Base-by-base conservation (phyloP, 768 basidiomycete genomes). In the Sistotremastrum suecicum region DNA sequence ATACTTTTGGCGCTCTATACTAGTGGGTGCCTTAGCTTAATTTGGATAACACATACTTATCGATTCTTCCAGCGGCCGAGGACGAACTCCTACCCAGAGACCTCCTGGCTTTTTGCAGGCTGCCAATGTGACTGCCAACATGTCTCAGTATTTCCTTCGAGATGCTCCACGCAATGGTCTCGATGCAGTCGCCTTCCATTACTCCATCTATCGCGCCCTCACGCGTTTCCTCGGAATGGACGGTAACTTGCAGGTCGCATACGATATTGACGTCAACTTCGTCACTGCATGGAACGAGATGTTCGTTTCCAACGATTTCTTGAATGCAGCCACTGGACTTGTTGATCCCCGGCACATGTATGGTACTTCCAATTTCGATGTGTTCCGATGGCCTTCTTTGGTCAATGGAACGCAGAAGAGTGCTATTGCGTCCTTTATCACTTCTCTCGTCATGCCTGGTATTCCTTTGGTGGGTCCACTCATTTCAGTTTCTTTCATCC, bases 161-260 rank as follows among this genome's bases (percentile, higher is more conserved):
- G 69, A 78, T 6, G 66, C 70, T 10, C 66, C 67, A 5, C 56
- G 70, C 12, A 76, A 74, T 48, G 82, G 64, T 28, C 67, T 95
- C 42, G 91, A 95, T 54, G 68, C 69, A 34, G 78, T 79, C 41
- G 90, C 91, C 1, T 94, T 94, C 69, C 91, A 95, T 60, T 95
- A 94, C 61, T 94, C 91, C 40, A 81, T 82, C 45, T 94, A 95
- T 58, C 91, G 91, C 48, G 66, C 83, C 3, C 65, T 94, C 44
- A 67, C 80, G 32, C 84, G 91, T 42, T 88, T 91, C 67, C 71
- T 94, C 41, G 91, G 90, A 44, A 92, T 94, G 89, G 91, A 95
- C 57, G 91, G 91, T 55, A 94, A 95, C 59, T 69, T 95, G 34
- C 74, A 82, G 50, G 91, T 89, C 44, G 90, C 87, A 7, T 92